These are phyloP conservation scores for Pleurotus salmoneostramineus DNA, from an alignment of 768 basidiomycete genomes.

Conservation along the genomic window DNA sequence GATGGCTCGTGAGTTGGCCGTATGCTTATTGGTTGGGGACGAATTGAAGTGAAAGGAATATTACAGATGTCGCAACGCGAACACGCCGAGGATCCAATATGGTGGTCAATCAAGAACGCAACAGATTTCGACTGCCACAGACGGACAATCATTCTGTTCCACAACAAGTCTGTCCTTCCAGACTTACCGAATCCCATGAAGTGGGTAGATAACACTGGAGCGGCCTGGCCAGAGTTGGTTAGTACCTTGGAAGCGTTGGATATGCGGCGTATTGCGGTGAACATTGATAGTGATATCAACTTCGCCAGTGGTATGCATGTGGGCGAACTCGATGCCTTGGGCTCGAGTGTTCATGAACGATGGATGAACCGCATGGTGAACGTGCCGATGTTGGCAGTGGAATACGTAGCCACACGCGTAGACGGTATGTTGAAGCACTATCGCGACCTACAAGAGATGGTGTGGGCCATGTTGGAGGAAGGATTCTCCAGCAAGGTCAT, in stretches of 20 bases:
- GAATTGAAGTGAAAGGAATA: background rate
- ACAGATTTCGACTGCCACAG: conserved; percentile 45
- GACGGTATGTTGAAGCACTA: conserved; percentile 40
- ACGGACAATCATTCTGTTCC: conserved; percentile 46
- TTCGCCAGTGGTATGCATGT: conserved; percentile 48
- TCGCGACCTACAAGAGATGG: conserved; percentile 41
- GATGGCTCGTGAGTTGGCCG: conserved; percentile 32
- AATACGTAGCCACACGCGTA: conserved; percentile 41
- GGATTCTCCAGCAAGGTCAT: conserved; percentile 43
- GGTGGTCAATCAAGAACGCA: conserved; percentile 46
- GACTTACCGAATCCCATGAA: conserved; percentile 37
- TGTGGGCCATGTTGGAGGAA: conserved; percentile 51
- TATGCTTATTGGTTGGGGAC: background rate
- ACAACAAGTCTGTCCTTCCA: conserved; percentile 33
- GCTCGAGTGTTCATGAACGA: conserved; percentile 30
- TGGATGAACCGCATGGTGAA: conserved; percentile 39
- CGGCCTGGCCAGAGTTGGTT: conserved; percentile 43
- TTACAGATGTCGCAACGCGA: conserved; percentile 42
- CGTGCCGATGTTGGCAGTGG: conserved; percentile 42
- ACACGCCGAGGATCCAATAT: conserved; percentile 51
- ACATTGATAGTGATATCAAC: conserved; percentile 40
- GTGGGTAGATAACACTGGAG: conserved; percentile 48
- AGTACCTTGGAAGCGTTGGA: conserved; percentile 27
- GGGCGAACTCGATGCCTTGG: conserved; percentile 38
- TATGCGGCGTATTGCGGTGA: conserved; percentile 40